Evolutionary conservation across 441 rosid species (phyloP), one percentile per base, ranked within the genome.

Genomic region (Manihot esculenta): DNA sequence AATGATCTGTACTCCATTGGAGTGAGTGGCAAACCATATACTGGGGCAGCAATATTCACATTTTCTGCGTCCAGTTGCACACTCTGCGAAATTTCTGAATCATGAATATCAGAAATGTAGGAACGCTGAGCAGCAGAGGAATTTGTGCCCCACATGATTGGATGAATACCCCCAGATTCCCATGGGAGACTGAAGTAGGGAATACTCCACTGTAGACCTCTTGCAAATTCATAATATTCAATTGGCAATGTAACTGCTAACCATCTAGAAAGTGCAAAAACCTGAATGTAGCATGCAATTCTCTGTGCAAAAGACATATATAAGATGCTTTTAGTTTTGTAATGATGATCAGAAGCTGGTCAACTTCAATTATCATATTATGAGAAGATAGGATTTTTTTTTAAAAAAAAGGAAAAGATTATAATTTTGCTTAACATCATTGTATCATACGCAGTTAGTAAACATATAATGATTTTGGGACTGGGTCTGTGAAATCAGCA

Each of bases 121-220:
- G 92, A 82, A 75, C 76, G 83, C 66, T 88, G 73, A 73, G 78
- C 69, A 20, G 42, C 42, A 26, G 79, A 80, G 69, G 89, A 84
- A 75, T 76, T 82, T 56, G 90, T 75, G 74, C 84, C 89, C 79
- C 82, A 82, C 87, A 89, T 82, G 79, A 87, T 70, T 45, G 88
- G 84, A 63, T 74, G 89, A 51, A 80, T 69, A 23, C 81, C 75
- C 55, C 90, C 84, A 58, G 74, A 79, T 81, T 92, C 99, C 99
- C 99, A 92, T 13, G 99, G 98, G 69, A 89, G 97, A 79, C 79
- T 85, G 64, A 92, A 87, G 81, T 95, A 89, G 48, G 98, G 99
- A 80, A 95, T 78, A 64, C 93, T 92, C 98, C 98, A 91, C 58
- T 86, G 92, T 61, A 95, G 68, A 66, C 85, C 82, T 81, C 94